Base-by-base conservation (phyloP, 2,329 filamentous ascomycete genomes). In the Aspergillus sp. region DNA sequence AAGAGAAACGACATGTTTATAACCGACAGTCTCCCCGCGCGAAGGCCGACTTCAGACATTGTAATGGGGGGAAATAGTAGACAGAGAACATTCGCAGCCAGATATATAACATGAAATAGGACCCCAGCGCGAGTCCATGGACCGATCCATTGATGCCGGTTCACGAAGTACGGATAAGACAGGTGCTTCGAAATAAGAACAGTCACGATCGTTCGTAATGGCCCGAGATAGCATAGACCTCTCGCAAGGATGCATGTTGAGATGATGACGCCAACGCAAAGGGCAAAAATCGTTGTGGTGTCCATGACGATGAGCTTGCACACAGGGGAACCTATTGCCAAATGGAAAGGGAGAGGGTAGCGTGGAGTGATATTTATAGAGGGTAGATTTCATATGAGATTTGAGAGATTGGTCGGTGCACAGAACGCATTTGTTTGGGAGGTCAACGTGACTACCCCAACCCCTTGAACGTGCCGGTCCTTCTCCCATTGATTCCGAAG, bases 1-100 rank as follows among this genome's bases (percentile, higher is more conserved):
- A 45, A 45, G 20, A 45, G 42, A 23, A 45, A 45, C 4, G 42
- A 3, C 25, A 45, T 45, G 25, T 45, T 45, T n/a, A 45, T 23
- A 23, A 45, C 19, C 13, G 42, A 20, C n/a, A 45, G 17, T 20
- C 19, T 23, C 21, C 42, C 42, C n/a, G 42, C 42, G 19, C 42
- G 42, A 14, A 20, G 42, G 19, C 21, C 17, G 11, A 23, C 42
- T 9, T 5, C 21, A 29, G 42, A 10, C 21, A 29, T n/a, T 20
- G 42, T 23, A 20, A 29, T 25, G 42, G 20, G 19, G 20, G 17
- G 17, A 45, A 25, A 45, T 23, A 45, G 19, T 23, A 45, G 20
- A 20, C 20, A 29, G 21, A 23, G 14, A 14, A 29, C 6, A 29
- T 45, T 45, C 17, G 21, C 42, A 14, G 42, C 42, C 13, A 23